Percentiles rank a stretch among this genome's conserved stretches.
Conservation (phyloP, 176 grass and related monocot species). For the Olyra latifolia region DNA sequence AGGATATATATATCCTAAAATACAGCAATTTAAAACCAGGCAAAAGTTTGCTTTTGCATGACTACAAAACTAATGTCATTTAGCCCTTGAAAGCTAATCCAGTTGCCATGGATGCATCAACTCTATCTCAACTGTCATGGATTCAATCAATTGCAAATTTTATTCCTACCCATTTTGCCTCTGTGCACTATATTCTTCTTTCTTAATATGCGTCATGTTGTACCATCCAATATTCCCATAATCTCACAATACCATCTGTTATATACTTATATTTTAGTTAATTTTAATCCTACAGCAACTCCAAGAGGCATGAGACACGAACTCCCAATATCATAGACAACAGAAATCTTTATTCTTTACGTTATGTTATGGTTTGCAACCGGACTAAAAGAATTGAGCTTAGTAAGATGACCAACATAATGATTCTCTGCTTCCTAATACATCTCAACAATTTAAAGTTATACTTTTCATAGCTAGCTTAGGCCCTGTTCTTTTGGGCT, state of each 20-base stretch:
- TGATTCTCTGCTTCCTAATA: neutral
- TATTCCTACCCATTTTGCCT: neutral
- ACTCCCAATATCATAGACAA: neutral
- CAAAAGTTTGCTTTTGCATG: constrained; percentile 1
- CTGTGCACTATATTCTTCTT: neutral
- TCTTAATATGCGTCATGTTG: neutral
- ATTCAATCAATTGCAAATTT: neutral
- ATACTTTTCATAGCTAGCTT: neutral
- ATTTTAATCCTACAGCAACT: neutral
- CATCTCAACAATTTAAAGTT: neutral
- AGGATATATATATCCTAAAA: neutral
- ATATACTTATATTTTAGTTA: neutral
- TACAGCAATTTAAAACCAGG: constrained; percentile 6
- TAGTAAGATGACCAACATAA: neutral
- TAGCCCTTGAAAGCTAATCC: neutral
- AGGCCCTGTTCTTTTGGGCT: too few relatives aligned
- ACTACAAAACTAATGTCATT: neutral
- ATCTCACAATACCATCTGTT: constrained; percentile 13
- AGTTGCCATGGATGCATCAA: neutral
- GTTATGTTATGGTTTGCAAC: neutral
- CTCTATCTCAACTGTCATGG: neutral
- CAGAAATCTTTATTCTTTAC: neutral
- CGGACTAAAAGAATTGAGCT: neutral
- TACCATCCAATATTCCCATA: constrained; percentile 1
- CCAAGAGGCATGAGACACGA: neutral